Conservation (phyloP, 2,329 filamentous ascomycete genomes). For the Onygenales sp. region DNA sequence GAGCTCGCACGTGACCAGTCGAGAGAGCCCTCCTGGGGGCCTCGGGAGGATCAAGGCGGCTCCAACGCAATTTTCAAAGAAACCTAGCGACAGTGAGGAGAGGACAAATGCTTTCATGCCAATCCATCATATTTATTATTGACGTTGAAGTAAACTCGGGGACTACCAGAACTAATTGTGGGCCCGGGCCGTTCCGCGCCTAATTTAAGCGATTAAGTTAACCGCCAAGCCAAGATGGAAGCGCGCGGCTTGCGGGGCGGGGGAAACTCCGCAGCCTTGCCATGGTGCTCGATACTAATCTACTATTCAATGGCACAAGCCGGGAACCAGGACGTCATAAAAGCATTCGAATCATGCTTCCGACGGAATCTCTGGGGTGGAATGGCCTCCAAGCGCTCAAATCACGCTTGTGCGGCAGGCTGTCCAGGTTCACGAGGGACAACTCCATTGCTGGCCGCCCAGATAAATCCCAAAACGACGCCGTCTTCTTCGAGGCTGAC, state of each 20-base stretch:
- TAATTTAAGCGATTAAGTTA: too few species aligned
- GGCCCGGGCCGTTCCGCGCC: too few species aligned
- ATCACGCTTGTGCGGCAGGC: not conserved
- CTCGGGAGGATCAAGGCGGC: too few species aligned
- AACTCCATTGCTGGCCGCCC: not conserved
- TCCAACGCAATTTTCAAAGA: not conserved
- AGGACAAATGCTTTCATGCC: not conserved
- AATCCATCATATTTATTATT: too few species aligned
- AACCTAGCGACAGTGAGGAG: not conserved
- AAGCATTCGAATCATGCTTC: not conserved
- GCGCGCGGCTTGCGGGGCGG: too few species aligned
- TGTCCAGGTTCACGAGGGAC: not conserved
- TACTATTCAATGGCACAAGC: not conserved
- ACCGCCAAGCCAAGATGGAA: too few species aligned
- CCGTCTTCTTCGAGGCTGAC: not conserved
- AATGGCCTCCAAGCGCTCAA: not conserved
- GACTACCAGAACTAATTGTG: too few species aligned
- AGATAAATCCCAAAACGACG: not conserved
- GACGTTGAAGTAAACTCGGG: too few species aligned
- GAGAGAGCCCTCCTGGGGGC: not conserved
- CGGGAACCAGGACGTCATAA: too few species aligned
- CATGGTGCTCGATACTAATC: not conserved
- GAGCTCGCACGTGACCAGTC: not conserved
- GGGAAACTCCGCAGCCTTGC: not conserved
- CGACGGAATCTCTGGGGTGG: not conserved